A percentile compares a stretch with the other conserved stretches of the same genome.
Conservation (phyloP, 2,329 filamentous ascomycete species). For the Aspergillus ibericus region DNA sequence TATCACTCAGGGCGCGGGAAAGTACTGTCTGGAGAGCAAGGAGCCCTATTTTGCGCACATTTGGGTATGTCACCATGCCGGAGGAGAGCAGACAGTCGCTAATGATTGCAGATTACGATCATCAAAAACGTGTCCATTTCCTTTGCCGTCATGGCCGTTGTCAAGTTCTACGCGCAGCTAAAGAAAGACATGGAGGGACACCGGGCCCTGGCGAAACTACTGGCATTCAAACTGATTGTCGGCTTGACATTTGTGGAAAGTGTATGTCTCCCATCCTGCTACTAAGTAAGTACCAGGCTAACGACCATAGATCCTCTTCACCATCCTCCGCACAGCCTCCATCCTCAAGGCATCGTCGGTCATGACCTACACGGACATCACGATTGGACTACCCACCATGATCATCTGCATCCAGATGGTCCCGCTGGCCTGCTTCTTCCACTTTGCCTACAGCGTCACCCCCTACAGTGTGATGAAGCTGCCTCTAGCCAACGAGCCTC, state of each 20-base stretch:
- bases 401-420: slow-evolving; percentile 35
- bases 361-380: slow-evolving; percentile 31
- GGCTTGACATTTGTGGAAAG: slow-evolving; percentile 30
- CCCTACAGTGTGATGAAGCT: slow-evolving; percentile 18
- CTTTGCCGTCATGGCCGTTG: slow-evolving; percentile 26
- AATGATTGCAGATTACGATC: slow-evolving; percentile 7
- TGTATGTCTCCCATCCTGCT: slow-evolving; percentile 16
- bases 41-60: slow-evolving; percentile 38
- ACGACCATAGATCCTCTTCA: slow-evolving; percentile 28
- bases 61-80: slow-evolving; percentile 28
- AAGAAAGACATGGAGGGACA: slow-evolving; percentile 28
- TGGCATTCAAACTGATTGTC: slow-evolving; percentile 39
- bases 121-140: slow-evolving; percentile 21
- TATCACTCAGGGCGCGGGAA: slow-evolving; percentile 30
- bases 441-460: slow-evolving; percentile 29
- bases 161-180: slow-evolving; percentile 29
- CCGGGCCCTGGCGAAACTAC: slow-evolving; percentile 33
- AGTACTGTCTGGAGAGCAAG: slow-evolving; percentile 34
- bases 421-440: slow-evolving; percentile 32
- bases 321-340: slow-evolving; percentile 23
- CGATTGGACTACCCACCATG: slow-evolving; percentile 32
- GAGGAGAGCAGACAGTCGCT: background rate
- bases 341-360: slow-evolving; percentile 23
- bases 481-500: background rate
- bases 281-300: slow-evolving; percentile 9